Conservation (phyloP, 192 early-diverging fungal species). For the Coemansia pectinata region DNA sequence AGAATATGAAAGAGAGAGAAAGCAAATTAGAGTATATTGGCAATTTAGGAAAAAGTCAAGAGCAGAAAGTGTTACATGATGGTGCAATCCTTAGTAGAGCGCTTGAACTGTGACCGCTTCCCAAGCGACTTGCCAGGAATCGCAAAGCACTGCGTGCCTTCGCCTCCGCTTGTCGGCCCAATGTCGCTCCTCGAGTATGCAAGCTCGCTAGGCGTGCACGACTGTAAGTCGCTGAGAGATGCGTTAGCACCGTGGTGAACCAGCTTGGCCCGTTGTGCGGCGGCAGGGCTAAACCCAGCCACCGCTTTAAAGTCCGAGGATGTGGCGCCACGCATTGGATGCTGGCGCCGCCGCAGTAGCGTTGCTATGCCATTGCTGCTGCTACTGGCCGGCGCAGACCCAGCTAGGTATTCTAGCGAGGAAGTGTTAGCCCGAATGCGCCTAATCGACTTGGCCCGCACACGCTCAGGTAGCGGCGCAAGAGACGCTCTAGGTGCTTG, state of each 20-base stretch:
- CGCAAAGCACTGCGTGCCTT: conserved; percentile 30
- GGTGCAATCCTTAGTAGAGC: conserved; percentile 41
- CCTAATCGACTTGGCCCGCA: conserved; percentile 34
- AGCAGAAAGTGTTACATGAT: conserved; percentile 34
- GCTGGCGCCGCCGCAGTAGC: conserved; percentile 43
- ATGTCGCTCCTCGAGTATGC: conserved; percentile 31
- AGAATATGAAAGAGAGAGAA: not conserved
- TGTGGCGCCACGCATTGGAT: conserved; percentile 43
- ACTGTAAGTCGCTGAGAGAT: conserved; percentile 43
- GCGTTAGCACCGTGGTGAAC: conserved; percentile 34
- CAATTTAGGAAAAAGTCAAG: not conserved
- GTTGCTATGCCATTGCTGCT: conserved; percentile 27
- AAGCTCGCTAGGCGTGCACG: conserved; percentile 39
- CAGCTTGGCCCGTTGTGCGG: conserved; percentile 47
- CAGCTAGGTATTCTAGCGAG: conserved; percentile 38
- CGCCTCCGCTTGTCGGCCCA: conserved; percentile 12
- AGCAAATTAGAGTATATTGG: not conserved
- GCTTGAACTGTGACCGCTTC: conserved; percentile 17
- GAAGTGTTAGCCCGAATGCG: conserved; percentile 50
- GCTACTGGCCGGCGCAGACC: conserved; percentile 13
- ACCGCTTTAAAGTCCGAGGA: conserved; percentile 45
- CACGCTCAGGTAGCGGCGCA: conserved; percentile 9
- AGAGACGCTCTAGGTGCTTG: conserved; percentile 9
- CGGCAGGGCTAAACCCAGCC: conserved; percentile 51
- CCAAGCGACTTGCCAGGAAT: conserved; percentile 12